Percentiles rank a stretch among this genome's conserved stretches.
Evolutionary conservation across 2,329 filamentous ascomycete genomes (phyloP).

Genomic region (Chrysoporthe deuterocubensis): DNA sequence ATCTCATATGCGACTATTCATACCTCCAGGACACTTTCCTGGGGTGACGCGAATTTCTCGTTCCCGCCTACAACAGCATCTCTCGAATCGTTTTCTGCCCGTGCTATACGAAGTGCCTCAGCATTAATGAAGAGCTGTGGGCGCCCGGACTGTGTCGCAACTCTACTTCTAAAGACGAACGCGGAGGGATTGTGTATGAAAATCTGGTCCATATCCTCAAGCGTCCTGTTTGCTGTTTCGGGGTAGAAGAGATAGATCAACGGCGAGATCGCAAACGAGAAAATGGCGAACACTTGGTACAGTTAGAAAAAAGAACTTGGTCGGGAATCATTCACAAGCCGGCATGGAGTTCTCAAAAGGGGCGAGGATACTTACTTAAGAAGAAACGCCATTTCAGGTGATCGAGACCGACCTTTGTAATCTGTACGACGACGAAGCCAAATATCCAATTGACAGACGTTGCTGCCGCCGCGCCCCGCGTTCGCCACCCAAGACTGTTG

Average conservation of each 20-base stretch:
- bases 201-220: slow-evolving; percentile 54
- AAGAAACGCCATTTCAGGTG: slow-evolving; percentile 48
- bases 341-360: background rate
- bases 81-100: slow-evolving; percentile 12
- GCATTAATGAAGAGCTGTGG: slow-evolving; percentile 43
- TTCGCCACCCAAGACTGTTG: slow-evolving; percentile 47
- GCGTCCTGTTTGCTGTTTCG: slow-evolving; percentile 49
- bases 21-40: slow-evolving; percentile 13
- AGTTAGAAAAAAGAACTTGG: background rate
- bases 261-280: slow-evolving; percentile 42
- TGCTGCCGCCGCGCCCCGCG: slow-evolving; percentile 47
- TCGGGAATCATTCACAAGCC: background rate
- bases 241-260: slow-evolving; percentile 54
- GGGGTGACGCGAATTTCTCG: slow-evolving; percentile 13
- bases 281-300: slow-evolving; percentile 30
- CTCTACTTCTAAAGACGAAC: slow-evolving; percentile 40
- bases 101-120: slow-evolving; percentile 37
- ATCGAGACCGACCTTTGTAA: slow-evolving; percentile 48
- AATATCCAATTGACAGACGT: slow-evolving; percentile 50
- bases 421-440: slow-evolving; percentile 48
- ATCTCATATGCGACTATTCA: background rate
- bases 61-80: slow-evolving; percentile 8
- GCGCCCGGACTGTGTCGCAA: slow-evolving; percentile 42
- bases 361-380: slow-evolving; percentile 38
- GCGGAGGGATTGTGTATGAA: slow-evolving; percentile 39